phyloP scores from a whole-genome alignment of 345 rosid species.

The Sisymbrium altissimum region DNA sequence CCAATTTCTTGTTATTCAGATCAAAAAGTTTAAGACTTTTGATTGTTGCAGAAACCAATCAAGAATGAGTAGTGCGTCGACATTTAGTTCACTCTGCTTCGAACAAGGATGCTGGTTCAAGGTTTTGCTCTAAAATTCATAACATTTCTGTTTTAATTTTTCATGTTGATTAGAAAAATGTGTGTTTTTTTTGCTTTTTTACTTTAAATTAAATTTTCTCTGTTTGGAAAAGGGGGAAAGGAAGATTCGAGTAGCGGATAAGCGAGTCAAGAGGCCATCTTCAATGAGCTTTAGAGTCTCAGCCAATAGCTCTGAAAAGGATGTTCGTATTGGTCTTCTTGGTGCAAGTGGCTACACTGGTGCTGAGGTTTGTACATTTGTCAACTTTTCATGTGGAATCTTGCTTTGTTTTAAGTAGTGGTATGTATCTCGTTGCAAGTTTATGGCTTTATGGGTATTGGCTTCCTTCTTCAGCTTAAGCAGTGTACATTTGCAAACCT shows the following conservation, averaged over 20 bases:
- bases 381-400: background rate
- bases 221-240: slow-evolving; percentile 25
- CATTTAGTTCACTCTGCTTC: slow-evolving; percentile 20
- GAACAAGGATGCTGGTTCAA: slow-evolving; percentile 33
- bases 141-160: background rate
- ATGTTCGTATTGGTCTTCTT: slow-evolving; percentile 77
- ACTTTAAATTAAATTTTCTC: background rate
- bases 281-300: slow-evolving; percentile 39
- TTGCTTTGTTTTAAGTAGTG: slow-evolving; percentile 2
- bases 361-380: slow-evolving; percentile 65
- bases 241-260: slow-evolving; percentile 31
- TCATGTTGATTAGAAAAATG: background rate
- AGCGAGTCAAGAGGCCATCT: slow-evolving; percentile 29
- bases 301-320: slow-evolving; percentile 41
- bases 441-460: background rate
- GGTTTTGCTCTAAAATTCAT: background rate
- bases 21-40: background rate
- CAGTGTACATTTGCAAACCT: background rate
- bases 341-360: slow-evolving; percentile 99
- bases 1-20: background rate
- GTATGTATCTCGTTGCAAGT: slow-evolving; percentile 7
- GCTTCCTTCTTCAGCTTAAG: background rate
- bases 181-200: background rate
- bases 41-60: slow-evolving; percentile 9
- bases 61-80: slow-evolving; percentile 27